Base-by-base conservation (phyloP, 2,329 filamentous ascomycete genomes). In the Tetracladium maxilliforme region DNA sequence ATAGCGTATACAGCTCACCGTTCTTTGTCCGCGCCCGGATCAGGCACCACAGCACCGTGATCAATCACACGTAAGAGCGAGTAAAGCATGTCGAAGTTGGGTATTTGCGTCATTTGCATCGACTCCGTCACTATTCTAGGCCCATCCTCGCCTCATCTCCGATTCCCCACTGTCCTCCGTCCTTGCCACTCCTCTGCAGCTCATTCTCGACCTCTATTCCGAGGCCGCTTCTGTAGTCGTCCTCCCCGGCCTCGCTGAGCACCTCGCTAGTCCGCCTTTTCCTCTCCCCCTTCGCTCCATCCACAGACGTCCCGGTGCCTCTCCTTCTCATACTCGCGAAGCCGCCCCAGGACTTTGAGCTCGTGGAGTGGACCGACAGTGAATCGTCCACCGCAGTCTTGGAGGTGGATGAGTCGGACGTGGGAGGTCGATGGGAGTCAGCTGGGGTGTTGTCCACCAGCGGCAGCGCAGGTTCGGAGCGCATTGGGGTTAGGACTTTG, bases 91-190 rank as follows among this genome's bases (percentile, higher is more conserved):
- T 17, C 30, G 28, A 31, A 29, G 19, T 7, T 19, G 9, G 9
- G 18, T 19, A 9, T 11, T 19, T 9, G 9, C 18, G 18, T 9
- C 18, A 19, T 11, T 19, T 9, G 18, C 18, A 9, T 11, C 9
- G 11, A 11, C 18, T 9, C 18, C 18, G 9, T 19, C 26, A 22
- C 57, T 45, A 87, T 48, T 87, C 82, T 36, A 92, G 54, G 16
- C 72, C 77, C 78, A 92, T 90, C 40, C 76, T 64, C 14, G 78
- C 71, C 42, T 92, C 83, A 44, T 93, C 84, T 2, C 80, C 79
- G 24, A 92, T 65, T 1, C 81, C 80, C 73, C 83, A 84, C 39
- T 70, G 66, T 50, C 64, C 36, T 55, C 72, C 36, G 64, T 69
- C 41, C 52, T 56, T 34, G 59, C 49, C 34, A 61, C 44, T 35